Conservation (phyloP, 1,284 basidiomycete genomes). For the Fomitopsis palustris region DNA sequence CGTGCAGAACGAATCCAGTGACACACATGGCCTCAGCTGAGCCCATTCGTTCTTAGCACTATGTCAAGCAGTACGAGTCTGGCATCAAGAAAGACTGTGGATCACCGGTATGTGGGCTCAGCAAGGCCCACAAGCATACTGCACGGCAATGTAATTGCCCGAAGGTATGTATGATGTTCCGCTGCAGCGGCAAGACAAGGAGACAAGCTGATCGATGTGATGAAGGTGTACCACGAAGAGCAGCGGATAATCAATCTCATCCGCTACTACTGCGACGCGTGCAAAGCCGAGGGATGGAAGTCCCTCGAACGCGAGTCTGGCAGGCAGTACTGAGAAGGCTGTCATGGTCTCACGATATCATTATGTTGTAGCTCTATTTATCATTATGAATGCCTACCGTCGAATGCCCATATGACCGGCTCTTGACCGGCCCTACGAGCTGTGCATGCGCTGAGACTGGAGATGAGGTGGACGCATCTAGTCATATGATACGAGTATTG, state of each 20-base stretch:
- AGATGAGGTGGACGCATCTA: no score
- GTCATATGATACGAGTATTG: no score
- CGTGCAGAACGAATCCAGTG: background rate
- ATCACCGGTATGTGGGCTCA: conserved; percentile 26
- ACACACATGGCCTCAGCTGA: background rate
- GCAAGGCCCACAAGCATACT: conserved; percentile 26
- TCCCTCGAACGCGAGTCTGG: conserved; percentile 25
- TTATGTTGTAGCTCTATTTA: background rate
- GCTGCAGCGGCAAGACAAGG: background rate
- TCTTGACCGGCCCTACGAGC: no score
- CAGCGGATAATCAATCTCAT: conserved; percentile 27
- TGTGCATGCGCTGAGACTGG: no score
- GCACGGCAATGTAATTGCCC: conserved; percentile 24
- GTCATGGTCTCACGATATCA: background rate
- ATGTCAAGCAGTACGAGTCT: conserved; percentile 30
- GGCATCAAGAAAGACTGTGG: conserved; percentile 29
- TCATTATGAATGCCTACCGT: background rate
- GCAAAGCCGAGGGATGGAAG: conserved; percentile 26
- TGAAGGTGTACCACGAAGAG: conserved; percentile 24
- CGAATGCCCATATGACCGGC: background rate
- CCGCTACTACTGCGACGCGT: conserved; percentile 27
- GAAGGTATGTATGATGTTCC: conserved; percentile 17
- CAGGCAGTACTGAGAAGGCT: conserved; percentile 2
- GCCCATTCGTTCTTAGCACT: conserved; percentile 20
- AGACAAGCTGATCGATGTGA: background rate